phyloP scores from a whole-genome alignment of 345 rosid species.

The Brassica rapa region DNA sequence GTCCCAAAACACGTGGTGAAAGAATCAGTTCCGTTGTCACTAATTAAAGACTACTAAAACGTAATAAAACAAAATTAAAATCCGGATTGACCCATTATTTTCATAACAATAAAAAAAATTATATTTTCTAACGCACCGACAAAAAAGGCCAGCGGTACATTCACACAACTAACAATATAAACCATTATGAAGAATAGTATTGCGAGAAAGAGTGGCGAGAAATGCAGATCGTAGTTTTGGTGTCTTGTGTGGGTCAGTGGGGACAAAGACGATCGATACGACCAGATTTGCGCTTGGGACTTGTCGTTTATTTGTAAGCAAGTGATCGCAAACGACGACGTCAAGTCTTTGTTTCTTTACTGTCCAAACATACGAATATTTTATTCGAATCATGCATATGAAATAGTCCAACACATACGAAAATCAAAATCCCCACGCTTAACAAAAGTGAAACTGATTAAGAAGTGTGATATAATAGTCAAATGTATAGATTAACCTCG shows the following conservation, averaged over 20 bases:
- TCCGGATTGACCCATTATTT: conserved; percentile 20
- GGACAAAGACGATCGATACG: conserved; percentile 33
- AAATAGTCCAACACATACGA: conserved; percentile 13
- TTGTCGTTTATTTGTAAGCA: conserved; percentile 31
- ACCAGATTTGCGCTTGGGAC: conserved; percentile 11
- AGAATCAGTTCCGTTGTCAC: conserved; percentile 38
- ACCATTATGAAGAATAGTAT: not conserved
- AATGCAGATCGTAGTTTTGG: conserved; percentile 29
- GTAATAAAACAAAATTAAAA: conserved; percentile 24
- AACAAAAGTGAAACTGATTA: not conserved
- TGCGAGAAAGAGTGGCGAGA: conserved; percentile 30
- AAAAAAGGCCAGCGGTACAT: conserved; percentile 1
- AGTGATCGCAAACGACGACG: conserved; percentile 32
- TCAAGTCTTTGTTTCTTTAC: conserved; percentile 14
- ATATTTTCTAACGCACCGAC: conserved; percentile 28
- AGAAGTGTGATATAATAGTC: not conserved
- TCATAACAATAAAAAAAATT: not conserved
- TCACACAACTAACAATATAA: conserved; percentile 12
- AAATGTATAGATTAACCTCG: not conserved
- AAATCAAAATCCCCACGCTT: not conserved
- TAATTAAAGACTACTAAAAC: conserved; percentile 24
- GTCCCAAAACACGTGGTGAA: conserved; percentile 33
- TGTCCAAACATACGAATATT: not conserved
- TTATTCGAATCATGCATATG: not conserved
- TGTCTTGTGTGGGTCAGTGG: conserved; percentile 31